Base-by-base conservation (phyloP, 2,329 filamentous ascomycete species). In the Epicoccum nigrum region DNA sequence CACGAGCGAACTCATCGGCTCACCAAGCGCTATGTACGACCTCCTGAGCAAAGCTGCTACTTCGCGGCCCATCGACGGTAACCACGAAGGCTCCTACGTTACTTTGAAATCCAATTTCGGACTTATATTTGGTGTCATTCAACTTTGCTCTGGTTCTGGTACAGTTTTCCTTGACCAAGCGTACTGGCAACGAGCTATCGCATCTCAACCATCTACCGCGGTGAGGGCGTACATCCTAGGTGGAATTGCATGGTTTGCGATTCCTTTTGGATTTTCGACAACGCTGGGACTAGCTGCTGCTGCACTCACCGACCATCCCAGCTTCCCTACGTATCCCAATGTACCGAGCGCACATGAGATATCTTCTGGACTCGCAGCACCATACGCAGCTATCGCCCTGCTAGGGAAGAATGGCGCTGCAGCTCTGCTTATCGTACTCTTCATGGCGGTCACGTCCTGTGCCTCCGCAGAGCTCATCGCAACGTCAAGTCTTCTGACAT, bases 241-340 rank as follows among this genome's bases (percentile, higher is more conserved):
- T 15, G 77, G 48, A 1, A 60, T 81, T 6, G 77, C 76, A 3
- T 80, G 77, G 73, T 79, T 79, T 51, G 78, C 75, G 4, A 78
- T 81, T 15, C 78, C 78, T 2, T 51, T 51, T 19, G 48, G 48
- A n/a, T 51, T 51, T 30, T 73, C 76, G 1, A 79, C 78, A 1
- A 78, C 76, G 1, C 64, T 80, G 45, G 78, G 78, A 11, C 69
- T 81, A 2, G 69, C 72, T 13, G 76, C 75, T 0, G 74, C 74
- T 1, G 78, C 77, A 6, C 67, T 80, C n/a, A 75, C 71, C 3
- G 64, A 73, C 45, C 72, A 73, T 20, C 75, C 75, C 1, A 59
- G 58, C 3, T 79, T 77, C 40, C 77, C 77, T 6, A 79, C 77
- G 0, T 77, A 74, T 47, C 75, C 74, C 2, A 59, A 69, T 19